These are phyloP conservation scores for Viridothelium virens DNA, from an alignment of 495 filamentous ascomycete species.

Conservation along the genomic window DNA sequence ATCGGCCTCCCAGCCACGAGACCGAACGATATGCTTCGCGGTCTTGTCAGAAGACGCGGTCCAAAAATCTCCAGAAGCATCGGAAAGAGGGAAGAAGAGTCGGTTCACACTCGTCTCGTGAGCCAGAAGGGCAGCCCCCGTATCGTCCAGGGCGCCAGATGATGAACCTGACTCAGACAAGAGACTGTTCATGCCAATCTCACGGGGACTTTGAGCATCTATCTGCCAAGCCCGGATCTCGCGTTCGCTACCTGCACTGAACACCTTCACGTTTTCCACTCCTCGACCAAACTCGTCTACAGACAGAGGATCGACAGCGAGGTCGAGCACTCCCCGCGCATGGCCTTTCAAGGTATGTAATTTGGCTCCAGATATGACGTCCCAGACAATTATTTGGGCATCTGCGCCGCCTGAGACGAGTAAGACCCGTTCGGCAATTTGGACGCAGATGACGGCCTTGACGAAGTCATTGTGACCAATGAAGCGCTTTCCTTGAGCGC, in stretches of 20 bases:
- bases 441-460: constrained; percentile 54
- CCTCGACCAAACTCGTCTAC: constrained; percentile 13
- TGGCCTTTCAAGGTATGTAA: constrained; percentile 72
- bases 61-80: constrained; percentile 68
- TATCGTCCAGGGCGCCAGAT: neutral
- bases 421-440: constrained; percentile 46
- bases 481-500: constrained; percentile 48
- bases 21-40: constrained; percentile 62
- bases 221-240: constrained; percentile 72
- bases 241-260: constrained; percentile 75
- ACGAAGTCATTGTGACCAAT: constrained; percentile 87
- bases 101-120: constrained; percentile 89
- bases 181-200: constrained; percentile 16
- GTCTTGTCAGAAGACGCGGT: constrained; percentile 84
- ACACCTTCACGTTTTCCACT: constrained; percentile 47
- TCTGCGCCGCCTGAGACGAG: constrained; percentile 85
- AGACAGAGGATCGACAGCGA: constrained; percentile 61
- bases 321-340: constrained; percentile 64
- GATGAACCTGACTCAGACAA: neutral
- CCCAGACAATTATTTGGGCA: constrained; percentile 76
- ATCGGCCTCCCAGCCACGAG: constrained; percentile 58
- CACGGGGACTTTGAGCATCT: constrained; percentile 19
- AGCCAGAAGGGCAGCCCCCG: constrained; percentile 54
- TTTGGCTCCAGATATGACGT: constrained; percentile 55
- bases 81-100: constrained; percentile 47